Evolutionary conservation across 164 flowering plant genomes (phyloP).

Genomic region (Dillenia suffruticosa): DNA sequence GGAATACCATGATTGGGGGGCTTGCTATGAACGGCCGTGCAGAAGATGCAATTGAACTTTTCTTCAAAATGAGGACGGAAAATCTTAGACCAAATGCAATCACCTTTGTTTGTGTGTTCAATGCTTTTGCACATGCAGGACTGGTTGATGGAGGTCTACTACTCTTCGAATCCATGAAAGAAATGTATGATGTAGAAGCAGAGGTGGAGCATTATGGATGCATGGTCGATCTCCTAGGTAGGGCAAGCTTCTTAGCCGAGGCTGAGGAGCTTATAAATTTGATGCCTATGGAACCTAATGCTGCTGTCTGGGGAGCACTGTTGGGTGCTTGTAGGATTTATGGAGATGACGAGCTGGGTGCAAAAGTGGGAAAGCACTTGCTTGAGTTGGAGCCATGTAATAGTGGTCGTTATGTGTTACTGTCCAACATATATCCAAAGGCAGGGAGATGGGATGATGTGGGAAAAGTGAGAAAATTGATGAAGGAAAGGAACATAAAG

Average conservation of each 20-base stretch:
- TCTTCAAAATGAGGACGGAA: conserved; percentile 22
- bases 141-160: conserved; percentile 28
- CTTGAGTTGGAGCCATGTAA: conserved; percentile 37
- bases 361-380: conserved; percentile 27
- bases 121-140: conserved; percentile 46
- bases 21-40: conserved; percentile 41
- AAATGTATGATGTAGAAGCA: conserved; percentile 21
- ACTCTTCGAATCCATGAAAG: conserved; percentile 25
- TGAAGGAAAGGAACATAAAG: conserved; percentile 35
- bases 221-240: conserved; percentile 37
- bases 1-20: conserved; percentile 46
- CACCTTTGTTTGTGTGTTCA: conserved; percentile 32
- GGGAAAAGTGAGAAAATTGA: conserved; percentile 24
- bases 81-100: conserved; percentile 27
- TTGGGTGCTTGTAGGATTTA: conserved; percentile 39
- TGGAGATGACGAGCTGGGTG: conserved; percentile 32
- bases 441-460: conserved; percentile 45
- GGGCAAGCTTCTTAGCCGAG: conserved; percentile 33
- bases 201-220: conserved; percentile 40
- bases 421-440: conserved; percentile 36
- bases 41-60: conserved; percentile 27
- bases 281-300: conserved; percentile 36
- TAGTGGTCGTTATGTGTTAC: conserved; percentile 29
- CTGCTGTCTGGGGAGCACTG: conserved; percentile 42
- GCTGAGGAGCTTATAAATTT: conserved; percentile 27